Base-by-base conservation (phyloP, 1,284 basidiomycete species). In the Tilletia walkeri region DNA sequence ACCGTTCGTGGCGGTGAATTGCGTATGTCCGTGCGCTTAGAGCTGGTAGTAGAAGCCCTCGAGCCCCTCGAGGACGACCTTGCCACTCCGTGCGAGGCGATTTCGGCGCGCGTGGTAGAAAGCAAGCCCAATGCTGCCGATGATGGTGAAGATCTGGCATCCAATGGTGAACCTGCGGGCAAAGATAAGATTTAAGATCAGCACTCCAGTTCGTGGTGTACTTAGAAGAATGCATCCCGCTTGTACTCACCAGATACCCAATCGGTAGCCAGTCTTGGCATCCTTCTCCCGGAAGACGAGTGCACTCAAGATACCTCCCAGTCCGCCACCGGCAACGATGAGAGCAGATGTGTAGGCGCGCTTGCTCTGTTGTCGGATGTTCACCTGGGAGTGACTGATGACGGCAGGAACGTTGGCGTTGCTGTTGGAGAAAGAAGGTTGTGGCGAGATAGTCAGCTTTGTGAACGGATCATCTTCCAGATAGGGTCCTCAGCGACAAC, bases 291-390 rank as follows among this genome's bases (percentile, higher is more conserved):
- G 79, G 80, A 79, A 84, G 34, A 79, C 75, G 39, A 80, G 71
- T 18, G 82, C 82, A 18, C 84, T 84, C 68, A 85, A 74, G 75
- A 86, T 86, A 68, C 86, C 86, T 30, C 86, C 86, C 41, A 86
- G 72, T 70, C 85, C 85, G 59, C 84, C 85, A 67, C 84, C 82
- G 50, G 80, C 82, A 69, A 85, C 83, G 59, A 84, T 79, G 56
- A 85, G 70, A 39, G 85, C 85, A 24, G 79, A 80, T n/a, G 80
- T 76, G 73, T 84, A 82, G 24, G 78, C 75, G 67, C 83, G 76
- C 78, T 86, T 86, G 24, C 81, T 80, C 73, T 86, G 84, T 16
- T 79, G 78, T 12, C 83, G 82, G 50, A 86, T 84, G 78, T 85
- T 85, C 76, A 84, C 75, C 72, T 79, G 76, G 49, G 76, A 73